These are phyloP conservation scores for Metarhizium humberi DNA, from an alignment of 2,329 filamentous ascomycete species.

Conservation along the genomic window DNA sequence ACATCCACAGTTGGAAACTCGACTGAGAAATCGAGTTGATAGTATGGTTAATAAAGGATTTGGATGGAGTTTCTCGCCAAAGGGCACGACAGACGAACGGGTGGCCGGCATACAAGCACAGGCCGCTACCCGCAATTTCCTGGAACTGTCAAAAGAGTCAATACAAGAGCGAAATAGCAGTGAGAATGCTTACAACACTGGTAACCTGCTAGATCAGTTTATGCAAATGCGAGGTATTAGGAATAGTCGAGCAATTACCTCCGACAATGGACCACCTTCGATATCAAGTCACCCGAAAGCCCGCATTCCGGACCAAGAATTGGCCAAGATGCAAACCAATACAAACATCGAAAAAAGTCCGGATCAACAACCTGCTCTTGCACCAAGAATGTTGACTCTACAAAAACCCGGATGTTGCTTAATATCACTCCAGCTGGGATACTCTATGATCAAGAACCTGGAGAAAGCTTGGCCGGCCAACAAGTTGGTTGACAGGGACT, in stretches of 20 bases:
- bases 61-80: neutral
- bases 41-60: neutral
- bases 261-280: neutral
- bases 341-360: neutral
- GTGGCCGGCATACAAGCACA: neutral
- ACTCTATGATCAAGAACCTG: constrained; percentile 39
- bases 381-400: constrained; percentile 12
- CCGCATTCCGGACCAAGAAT: neutral
- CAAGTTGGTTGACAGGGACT: constrained; percentile 53
- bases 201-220: constrained; percentile 3
- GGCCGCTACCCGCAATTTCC: neutral
- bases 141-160: neutral
- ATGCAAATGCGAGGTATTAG: constrained; percentile 5
- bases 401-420: constrained; percentile 29
- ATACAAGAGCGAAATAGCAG: neutral
- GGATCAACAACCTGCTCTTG: neutral
- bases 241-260: neutral
- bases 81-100: neutral
- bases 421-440: constrained; percentile 39
- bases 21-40: neutral
- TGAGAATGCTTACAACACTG: neutral
- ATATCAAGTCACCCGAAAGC: neutral
- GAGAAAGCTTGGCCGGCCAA: constrained; percentile 37
- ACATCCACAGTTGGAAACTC: neutral
- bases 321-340: neutral